Conservation (phyloP, 805 yeast species). For the Soucietia sequanensis region DNA sequence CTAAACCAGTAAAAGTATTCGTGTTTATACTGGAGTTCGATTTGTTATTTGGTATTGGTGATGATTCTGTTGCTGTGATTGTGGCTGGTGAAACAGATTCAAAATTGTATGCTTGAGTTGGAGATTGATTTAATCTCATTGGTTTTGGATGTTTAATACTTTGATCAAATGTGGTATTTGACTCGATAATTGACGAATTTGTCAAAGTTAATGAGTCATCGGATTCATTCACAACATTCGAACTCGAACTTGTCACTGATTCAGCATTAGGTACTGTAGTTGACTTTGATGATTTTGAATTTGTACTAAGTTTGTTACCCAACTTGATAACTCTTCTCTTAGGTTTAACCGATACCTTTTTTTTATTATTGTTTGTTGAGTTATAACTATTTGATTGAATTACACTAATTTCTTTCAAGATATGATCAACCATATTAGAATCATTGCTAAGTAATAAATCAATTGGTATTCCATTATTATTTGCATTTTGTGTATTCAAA, state of each 20-base stretch:
- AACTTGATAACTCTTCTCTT: conserved; percentile 43
- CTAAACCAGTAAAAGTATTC: conserved; percentile 28
- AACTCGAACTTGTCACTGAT: no score
- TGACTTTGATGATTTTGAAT: no score
- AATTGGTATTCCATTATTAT: conserved; percentile 39
- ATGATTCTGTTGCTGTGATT: not conserved
- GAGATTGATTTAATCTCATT: not conserved
- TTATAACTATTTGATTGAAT: conserved; percentile 45
- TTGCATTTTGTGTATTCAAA: conserved; percentile 3
- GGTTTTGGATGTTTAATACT: conserved; percentile 1
- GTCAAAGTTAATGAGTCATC: no score
- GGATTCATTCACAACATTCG: no score
- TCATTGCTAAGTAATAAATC: conserved; percentile 30
- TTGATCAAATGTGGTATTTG: no score
- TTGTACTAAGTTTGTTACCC: conserved; percentile 13
- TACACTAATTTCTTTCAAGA: conserved; percentile 40
- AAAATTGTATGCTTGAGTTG: not conserved
- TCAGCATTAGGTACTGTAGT: no score
- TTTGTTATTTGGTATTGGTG: not conserved
- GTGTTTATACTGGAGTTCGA: not conserved
- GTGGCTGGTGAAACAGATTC: not conserved
- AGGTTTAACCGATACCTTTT: conserved; percentile 28
- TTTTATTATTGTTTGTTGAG: conserved; percentile 20
- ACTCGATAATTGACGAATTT: not conserved
- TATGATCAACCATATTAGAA: conserved; percentile 31